Conservation (phyloP, 2,329 filamentous ascomycete species). For the Sclerotinia trifoliorum region DNA sequence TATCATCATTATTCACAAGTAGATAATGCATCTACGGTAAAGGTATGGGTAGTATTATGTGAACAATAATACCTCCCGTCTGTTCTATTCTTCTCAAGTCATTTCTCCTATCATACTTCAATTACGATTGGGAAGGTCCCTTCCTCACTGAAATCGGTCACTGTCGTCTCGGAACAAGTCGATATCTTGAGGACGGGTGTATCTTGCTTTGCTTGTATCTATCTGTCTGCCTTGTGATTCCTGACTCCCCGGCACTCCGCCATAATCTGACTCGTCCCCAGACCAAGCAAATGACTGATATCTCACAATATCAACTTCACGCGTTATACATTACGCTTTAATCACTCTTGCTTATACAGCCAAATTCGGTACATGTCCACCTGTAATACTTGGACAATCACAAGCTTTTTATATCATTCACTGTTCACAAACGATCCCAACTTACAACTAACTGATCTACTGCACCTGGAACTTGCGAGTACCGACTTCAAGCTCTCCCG, state of each 20-base stretch:
- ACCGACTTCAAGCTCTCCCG: not conserved
- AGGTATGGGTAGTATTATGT: not conserved
- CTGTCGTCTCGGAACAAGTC: not conserved
- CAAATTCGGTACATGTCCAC: not conserved
- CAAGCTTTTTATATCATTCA: conserved; percentile 13
- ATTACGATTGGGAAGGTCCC: not conserved
- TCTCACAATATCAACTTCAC: conserved; percentile 18
- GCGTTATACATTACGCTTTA: not conserved
- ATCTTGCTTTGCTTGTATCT: not conserved
- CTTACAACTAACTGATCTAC: conserved; percentile 12
- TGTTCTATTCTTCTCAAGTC: not conserved
- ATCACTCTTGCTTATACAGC: not conserved
- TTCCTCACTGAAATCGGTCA: not conserved
- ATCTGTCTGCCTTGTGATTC: conserved; percentile 10
- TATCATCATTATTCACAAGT: no score
- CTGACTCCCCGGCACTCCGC: conserved; percentile 1
- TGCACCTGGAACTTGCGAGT: not conserved
- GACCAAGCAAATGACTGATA: conserved; percentile 20
- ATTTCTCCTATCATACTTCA: not conserved
- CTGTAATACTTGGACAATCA: not conserved
- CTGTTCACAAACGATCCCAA: not conserved
- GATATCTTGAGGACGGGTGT: conserved; percentile 2
- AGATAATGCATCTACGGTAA: not conserved
- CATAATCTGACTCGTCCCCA: conserved; percentile 8
- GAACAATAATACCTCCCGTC: not conserved